Base-by-base conservation (phyloP, 1,139 yeast species). In the Yamadazyma kanchanaburiensis region DNA sequence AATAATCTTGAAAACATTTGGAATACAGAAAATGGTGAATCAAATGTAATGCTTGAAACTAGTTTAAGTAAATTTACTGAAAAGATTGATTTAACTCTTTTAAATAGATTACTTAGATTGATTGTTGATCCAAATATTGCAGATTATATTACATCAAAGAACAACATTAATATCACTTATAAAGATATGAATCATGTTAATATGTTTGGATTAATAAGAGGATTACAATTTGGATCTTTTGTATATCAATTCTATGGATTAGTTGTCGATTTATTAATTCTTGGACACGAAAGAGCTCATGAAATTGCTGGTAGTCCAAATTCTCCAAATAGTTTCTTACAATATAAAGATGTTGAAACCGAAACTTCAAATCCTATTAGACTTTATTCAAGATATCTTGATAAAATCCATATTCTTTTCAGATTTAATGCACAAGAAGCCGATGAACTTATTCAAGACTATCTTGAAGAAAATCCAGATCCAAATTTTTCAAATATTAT, bases 131-230 rank as follows among this genome's bases (percentile, higher is more conserved):
- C 95, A 1, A 85, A 84, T 44, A 75, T 94, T 48, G 98, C 98
- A 4, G 97, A 91, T 53, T 94, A 94, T 52, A 82, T 91, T 47
- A 87, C 96, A 0, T 82, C 97, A 1, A 89, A 89, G 53, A 88
- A 87, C 57, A 94, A 91, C 46, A 78, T 89, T 15, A 74, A 77
- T 21, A 49, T 94, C 21, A 72, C 91, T 2, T 94, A 81, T 55
- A 94, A 94, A 52, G 99, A 94, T 53, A 94, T 94, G 98, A 84
- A 80, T 38, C 95, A 88, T 53, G 80, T 85, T 12, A 91, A 91
- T 55, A 89, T 84, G 47, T 80, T 79, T 51, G 99, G 99, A 18
- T 59, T 94, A 37, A 60, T 94, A 13, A 70, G 94, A 32, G 99
- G 98, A 2, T 61, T 91, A 18, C 96, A 87, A 48, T 94, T 88